Base-by-base conservation (phyloP, 139 green algal species). In the Chlamydomonas eustigma region DNA sequence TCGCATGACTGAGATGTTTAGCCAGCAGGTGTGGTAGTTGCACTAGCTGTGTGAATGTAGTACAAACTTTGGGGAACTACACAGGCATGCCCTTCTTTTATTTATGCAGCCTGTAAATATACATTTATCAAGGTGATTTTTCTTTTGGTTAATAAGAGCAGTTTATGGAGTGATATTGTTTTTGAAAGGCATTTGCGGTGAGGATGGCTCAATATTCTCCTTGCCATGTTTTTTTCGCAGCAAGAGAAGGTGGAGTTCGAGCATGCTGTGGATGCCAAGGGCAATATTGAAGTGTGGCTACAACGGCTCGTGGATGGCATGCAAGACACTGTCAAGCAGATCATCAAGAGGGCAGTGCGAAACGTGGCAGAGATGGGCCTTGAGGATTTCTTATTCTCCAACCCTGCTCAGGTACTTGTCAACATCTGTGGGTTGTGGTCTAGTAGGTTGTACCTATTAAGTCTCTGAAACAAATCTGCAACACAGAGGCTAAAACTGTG, bases 281-380 rank as follows among this genome's bases (percentile, higher is more conserved):
- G 94, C 76, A 96, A 94, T 88, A 95, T 97, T 44, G 94, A 98
- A 81, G 90, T 92, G 34, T 98, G 94, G 94, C 89, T 98, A 78
- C 90, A 97, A 88, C 80, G 85, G 25, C 85, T 98, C 74, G 94
- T 98, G 78, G 91, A 94, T 74, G 91, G 89, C 73, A 98, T 98
- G 94, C 92, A 95, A 83, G 78, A 88, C 76, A 94, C 92, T 1
- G 82, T 97, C 34, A 95, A 94, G 83, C 76, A 83, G 51, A 82
- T 91, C 36, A 97, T 94, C 87, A 93, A 92, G 82, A 76, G 84
- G 32, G 90, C 93, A 0, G 78, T 89, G 73, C 77, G 76, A 32
- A 93, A 95, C 44, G 93, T 98, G 30, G 82, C 76, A 50, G 93
- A 95, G 87, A 91, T 93, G 88, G 50, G 67, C 8, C 76, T 97